phyloP scores from a whole-genome alignment of 805 yeast genomes.

The Myxozyma neotropica region DNA sequence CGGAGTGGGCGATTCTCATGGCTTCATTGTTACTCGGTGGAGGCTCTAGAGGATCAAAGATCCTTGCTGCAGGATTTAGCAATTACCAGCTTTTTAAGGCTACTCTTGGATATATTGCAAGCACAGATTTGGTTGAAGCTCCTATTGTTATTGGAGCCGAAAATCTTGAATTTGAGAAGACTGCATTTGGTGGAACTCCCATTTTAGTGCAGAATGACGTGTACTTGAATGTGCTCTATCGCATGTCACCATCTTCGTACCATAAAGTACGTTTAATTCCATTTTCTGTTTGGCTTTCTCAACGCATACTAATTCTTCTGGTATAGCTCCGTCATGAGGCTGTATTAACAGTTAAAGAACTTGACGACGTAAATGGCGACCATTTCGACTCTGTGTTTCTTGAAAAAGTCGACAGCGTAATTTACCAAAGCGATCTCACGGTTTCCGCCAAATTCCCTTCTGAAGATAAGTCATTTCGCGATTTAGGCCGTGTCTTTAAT shows the following conservation, averaged over 20 bases:
- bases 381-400: conserved; percentile 79
- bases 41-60: conserved; percentile 66
- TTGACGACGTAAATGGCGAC: conserved; percentile 80
- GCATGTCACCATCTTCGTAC: conserved; percentile 22
- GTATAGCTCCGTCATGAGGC: conserved; percentile 64
- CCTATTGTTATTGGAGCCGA: conserved; percentile 21
- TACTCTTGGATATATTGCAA: conserved; percentile 76
- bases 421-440: conserved; percentile 60
- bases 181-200: conserved; percentile 13
- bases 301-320: conserved; percentile 20
- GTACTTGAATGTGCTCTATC: conserved; percentile 21
- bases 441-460: conserved; percentile 15
- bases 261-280: not conserved
- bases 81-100: conserved; percentile 94
- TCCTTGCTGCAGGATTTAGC: conserved; percentile 83
- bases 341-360: conserved; percentile 60
- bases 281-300: too few relatives aligned
- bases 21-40: conserved; percentile 77
- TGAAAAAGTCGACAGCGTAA: conserved; percentile 52
- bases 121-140: conserved; percentile 61
- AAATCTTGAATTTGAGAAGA: conserved; percentile 1
- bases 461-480: conserved; percentile 23
- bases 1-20: conserved; percentile 82
- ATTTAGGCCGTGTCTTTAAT: conserved; percentile 20
- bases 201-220: conserved; percentile 20